phyloP scores from a whole-genome alignment of 345 rosid species.

The Cardamine occulta region DNA sequence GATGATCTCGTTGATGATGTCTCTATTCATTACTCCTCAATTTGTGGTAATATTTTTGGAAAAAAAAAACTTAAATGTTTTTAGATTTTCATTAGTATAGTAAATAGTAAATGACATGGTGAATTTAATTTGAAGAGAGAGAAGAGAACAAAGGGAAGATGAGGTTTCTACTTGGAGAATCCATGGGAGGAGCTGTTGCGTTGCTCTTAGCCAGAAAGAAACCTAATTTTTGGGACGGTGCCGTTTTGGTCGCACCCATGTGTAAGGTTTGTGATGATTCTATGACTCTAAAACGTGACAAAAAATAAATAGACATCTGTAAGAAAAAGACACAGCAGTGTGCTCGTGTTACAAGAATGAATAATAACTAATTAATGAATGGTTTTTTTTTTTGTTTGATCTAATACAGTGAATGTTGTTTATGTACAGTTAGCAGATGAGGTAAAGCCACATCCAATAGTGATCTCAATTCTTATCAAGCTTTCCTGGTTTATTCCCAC shows the following conservation, averaged over 20 bases:
- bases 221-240: constrained; percentile 84
- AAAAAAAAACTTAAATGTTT: neutral
- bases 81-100: neutral
- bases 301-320: too few species aligned
- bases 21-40: constrained; percentile 52
- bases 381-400: neutral
- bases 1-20: constrained; percentile 69
- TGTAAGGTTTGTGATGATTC: constrained; percentile 64
- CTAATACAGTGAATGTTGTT: constrained; percentile 16
- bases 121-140: constrained; percentile 46
- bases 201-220: constrained; percentile 65
- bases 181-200: constrained; percentile 90
- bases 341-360: too few species aligned
- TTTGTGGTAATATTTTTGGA: constrained; percentile 55
- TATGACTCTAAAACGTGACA: neutral
- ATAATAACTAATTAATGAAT: too few species aligned
- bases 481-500: constrained; percentile 61
- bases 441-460: constrained; percentile 55
- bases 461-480: constrained; percentile 49
- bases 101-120: neutral
- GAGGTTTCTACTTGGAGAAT: constrained; percentile 85
- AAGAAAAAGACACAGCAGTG: too few species aligned
- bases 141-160: constrained; percentile 60
- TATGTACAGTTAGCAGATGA: constrained; percentile 67
- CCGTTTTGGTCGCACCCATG: constrained; percentile 86